Evolutionary conservation across 257 asterid genomes (phyloP), one percentile per base, ranked within the genome.

Genomic region (Nicotiana attenuata): DNA sequence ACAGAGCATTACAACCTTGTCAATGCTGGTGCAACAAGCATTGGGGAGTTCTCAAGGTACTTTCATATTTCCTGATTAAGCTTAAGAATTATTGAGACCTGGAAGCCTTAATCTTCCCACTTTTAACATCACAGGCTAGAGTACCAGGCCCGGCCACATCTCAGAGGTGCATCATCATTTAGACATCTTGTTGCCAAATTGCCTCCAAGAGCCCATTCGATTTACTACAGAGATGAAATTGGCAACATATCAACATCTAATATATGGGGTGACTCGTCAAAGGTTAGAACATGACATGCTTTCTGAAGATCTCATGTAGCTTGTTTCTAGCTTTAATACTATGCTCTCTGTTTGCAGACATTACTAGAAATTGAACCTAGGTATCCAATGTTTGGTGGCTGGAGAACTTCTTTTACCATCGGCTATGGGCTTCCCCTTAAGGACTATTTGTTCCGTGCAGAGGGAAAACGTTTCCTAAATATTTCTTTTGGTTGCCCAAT

Each of bases 371-470:
- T 96, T 60, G 99, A 96, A 88, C 99, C 99, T 81, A 89, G 98
- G 55, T 96, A 91, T 86, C 99, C 99, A 45, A 86, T 96, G 96
- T 91, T 94, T 92, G 99, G 99, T 89, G 98, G 99, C 57, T 96
- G 99, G 99, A 96, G 86, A 91, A 91, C 98, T 75, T 64, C 98
- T 66, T 96, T 96, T 84, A 94, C 99, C 35, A 92, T 96, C 84
- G 99, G 98, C 81, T 96, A 93, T 85, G 94, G 99, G 81, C 82
- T 94, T 88, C 99, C 97, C 2, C 98, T 96, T 80, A 84, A 86
- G 82, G 98, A 96, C 87, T 96, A 94, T 93, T 88, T 96, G 89
- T 96, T 92, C 87, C 88, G 85, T 73, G 89, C 98, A 1, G 93
- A 88, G 77, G 97, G 98, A 81, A 89, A 89, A 82, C 99, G 96